Base-by-base conservation (phyloP, 345 rosid species). In the Pistacia atlantica region DNA sequence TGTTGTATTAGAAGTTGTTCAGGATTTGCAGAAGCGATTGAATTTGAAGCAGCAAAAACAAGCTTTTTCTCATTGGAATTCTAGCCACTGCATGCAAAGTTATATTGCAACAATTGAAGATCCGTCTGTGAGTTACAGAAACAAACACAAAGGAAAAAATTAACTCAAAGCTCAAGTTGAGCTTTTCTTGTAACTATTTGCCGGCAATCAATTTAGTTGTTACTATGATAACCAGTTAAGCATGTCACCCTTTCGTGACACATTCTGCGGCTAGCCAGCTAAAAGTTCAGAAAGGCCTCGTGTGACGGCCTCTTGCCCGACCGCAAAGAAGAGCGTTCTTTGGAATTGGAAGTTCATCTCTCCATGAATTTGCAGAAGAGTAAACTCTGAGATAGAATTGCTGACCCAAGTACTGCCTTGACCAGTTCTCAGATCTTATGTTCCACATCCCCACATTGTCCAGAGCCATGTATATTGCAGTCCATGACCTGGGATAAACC, bases 381-480 rank as follows among this genome's bases (percentile, higher is more conserved):
- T 79, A 92, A 69, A 96, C 99, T 72, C 98, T 83, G 60, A 96
- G 83, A 77, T 96, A 96, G 62, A 93, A 87, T 48, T 93, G 98
- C 81, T 96, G 98, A 4, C 98, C 99, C 28, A 93, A 81, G 71
- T 95, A 93, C 77, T 92, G 99, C 59, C 98, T 84, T 5, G 91
- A 94, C 99, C 98, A 96, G 56, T 81, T 83, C 88, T 96, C 95
- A 1, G 97, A 85, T 84, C 98, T 87, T 80, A 96, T 69, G 89
- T 96, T 93, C 99, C 99, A 96, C 99, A 93, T 93, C 1, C 99
- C 98, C 37, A 92, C 99, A 58, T 93, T 96, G 85, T 96, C 98
- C 61, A 96, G 85, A 5, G 99, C 91, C 35, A 96, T 78, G 80
- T 91, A 92, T 64, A 96, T 84, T 0, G 97, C 98, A 0, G 97